phyloP scores from a whole-genome alignment of 345 rosid species.

The Populus ilicifolia region DNA sequence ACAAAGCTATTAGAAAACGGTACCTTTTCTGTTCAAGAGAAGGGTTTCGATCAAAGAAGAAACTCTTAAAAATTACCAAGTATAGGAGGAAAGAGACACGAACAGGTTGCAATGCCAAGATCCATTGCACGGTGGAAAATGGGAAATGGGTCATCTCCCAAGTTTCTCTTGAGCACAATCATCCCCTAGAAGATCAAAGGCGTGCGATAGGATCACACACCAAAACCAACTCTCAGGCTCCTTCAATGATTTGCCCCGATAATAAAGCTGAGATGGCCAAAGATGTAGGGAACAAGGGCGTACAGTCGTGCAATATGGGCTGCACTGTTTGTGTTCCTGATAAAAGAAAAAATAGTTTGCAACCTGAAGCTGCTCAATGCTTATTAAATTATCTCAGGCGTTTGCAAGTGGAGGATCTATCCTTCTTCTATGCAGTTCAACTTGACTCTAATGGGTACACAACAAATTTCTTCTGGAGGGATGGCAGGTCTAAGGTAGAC shows the following conservation, averaged over 20 bases:
- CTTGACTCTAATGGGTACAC: slow-evolving; percentile 1
- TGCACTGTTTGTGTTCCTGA: too few species aligned
- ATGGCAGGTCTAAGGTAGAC: too few species aligned
- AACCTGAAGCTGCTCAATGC: too few species aligned
- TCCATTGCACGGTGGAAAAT: slow-evolving; percentile 11
- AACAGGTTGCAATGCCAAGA: slow-evolving; percentile 20
- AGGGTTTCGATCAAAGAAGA: slow-evolving; percentile 12
- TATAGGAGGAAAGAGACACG: slow-evolving; percentile 24
- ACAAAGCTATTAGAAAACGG: slow-evolving; percentile 12
- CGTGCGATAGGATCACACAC: too few species aligned
- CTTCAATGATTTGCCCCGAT: too few species aligned
- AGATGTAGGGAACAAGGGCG: too few species aligned
- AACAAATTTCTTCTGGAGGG: background rate
- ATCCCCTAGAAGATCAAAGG: slow-evolving; percentile 10
- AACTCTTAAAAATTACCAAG: background rate
- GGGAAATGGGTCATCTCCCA: slow-evolving; percentile 22
- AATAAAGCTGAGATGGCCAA: too few species aligned
- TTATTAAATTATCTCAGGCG: slow-evolving; percentile 1
- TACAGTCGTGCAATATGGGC: too few species aligned
- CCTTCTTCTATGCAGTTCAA: slow-evolving; percentile 11
- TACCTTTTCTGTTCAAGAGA: slow-evolving; percentile 15
- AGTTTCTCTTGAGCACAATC: slow-evolving; percentile 12
- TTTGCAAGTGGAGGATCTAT: slow-evolving; percentile 13
- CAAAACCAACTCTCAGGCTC: too few species aligned
- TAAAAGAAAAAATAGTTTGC: too few species aligned